phyloP scores from a whole-genome alignment of 257 asterid genomes.

The Capsicum baccatum region DNA sequence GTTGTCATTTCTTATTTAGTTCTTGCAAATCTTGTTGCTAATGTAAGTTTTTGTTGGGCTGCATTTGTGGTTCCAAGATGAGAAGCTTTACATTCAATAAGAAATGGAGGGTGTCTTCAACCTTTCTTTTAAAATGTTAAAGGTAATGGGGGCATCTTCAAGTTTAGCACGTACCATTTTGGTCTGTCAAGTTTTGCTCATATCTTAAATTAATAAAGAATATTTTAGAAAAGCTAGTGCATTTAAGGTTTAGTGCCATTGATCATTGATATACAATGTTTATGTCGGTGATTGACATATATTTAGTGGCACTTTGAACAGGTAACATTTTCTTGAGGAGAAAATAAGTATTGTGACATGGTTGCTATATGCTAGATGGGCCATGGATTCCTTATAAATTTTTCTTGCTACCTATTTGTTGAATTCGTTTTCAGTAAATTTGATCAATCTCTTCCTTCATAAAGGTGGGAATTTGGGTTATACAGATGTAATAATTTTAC shows the following conservation, averaged over 20 bases:
- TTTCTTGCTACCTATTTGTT: not conserved
- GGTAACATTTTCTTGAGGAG: not conserved
- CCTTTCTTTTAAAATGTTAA: not conserved
- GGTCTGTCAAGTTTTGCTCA: not conserved
- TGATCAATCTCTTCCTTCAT: not conserved
- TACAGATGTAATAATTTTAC: not conserved
- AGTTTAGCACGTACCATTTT: not conserved
- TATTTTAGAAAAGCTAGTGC: not conserved
- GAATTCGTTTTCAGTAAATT: not conserved
- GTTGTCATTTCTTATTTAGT: not conserved
- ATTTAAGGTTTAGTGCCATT: not conserved
- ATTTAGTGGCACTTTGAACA: slow-evolving; percentile 14
- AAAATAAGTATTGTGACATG: not conserved
- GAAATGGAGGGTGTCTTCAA: not conserved
- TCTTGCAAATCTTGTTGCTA: not conserved
- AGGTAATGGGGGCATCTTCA: not conserved
- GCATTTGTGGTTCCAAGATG: not conserved
- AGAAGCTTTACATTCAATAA: not conserved
- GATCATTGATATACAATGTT: not conserved
- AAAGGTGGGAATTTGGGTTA: not conserved
- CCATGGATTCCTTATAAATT: not conserved
- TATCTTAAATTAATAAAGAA: not conserved
- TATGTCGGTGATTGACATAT: not conserved
- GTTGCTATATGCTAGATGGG: not conserved
- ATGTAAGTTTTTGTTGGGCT: slow-evolving; percentile 1